Percentiles rank a stretch among this genome's conserved stretches.
Evolutionary conservation across 1,284 basidiomycete species (phyloP).

Genomic region (Earliella scabrosa): DNA sequence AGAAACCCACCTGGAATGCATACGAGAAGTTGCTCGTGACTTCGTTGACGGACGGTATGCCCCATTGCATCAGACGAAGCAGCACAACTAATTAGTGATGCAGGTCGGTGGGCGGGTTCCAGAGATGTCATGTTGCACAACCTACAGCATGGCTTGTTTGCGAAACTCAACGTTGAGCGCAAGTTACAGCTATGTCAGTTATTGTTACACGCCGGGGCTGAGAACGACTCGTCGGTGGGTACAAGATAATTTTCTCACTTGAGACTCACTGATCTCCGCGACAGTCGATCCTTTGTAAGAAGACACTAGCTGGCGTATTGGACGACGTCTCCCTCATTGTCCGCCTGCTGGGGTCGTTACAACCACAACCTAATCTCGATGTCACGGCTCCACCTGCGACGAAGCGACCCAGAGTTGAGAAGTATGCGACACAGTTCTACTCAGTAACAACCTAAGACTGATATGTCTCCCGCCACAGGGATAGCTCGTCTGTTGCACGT

Average conservation of each 20-base stretch:
- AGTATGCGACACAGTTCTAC: slow-evolving; percentile 49
- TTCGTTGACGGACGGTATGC: slow-evolving; percentile 52
- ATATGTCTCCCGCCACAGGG: neutral
- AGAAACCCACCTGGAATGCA: slow-evolving; percentile 50
- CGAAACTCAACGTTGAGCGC: slow-evolving; percentile 51
- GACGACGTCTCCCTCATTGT: slow-evolving; percentile 57
- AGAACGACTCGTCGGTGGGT: slow-evolving; percentile 53
- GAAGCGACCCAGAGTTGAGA: slow-evolving; percentile 65
- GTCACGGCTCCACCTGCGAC: slow-evolving; percentile 50
- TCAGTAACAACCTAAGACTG: neutral
- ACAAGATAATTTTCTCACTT: no score
- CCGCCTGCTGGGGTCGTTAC: slow-evolving; percentile 61
- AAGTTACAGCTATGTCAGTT: slow-evolving; percentile 58
- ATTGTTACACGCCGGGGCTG: slow-evolving; percentile 54
- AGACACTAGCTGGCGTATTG: slow-evolving; percentile 51
- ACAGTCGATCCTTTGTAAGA: slow-evolving; percentile 57
- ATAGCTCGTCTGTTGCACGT: neutral
- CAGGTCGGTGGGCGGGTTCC: slow-evolving; percentile 35
- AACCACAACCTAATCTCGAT: slow-evolving; percentile 50
- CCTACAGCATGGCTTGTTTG: slow-evolving; percentile 58
- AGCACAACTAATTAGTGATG: neutral
- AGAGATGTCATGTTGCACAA: slow-evolving; percentile 46
- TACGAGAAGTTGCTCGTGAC: slow-evolving; percentile 49
- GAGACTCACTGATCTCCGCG: neutral
- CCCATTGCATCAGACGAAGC: neutral